Evolutionary conservation across 2,329 filamentous ascomycete species (phyloP).

Genomic region (Aaosphaeria pasadenensis): DNA sequence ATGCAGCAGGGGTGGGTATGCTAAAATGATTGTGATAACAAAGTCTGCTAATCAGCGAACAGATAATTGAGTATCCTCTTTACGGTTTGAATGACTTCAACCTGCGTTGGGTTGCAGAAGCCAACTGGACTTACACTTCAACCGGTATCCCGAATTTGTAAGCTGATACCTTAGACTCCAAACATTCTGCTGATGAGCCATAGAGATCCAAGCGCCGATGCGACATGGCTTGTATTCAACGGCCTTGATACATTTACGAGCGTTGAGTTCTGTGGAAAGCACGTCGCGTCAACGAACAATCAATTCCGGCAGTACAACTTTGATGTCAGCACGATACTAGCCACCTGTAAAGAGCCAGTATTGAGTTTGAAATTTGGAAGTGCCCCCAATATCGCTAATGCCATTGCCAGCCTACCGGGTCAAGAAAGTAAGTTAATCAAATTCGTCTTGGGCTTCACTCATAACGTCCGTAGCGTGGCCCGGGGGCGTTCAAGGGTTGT

Average conservation of each 20-base stretch:
- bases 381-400: conserved; percentile 52
- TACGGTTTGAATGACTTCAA: conserved; percentile 59
- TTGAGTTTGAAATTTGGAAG: conserved; percentile 57
- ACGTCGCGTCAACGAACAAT: conserved; percentile 58
- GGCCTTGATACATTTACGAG: conserved; percentile 61
- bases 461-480: conserved; percentile 46
- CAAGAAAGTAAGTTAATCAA: conserved; percentile 40
- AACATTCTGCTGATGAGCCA: neutral
- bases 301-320: conserved; percentile 63
- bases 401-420: conserved; percentile 50
- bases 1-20: conserved; percentile 33
- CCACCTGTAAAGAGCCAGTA: conserved; percentile 40
- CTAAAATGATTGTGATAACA: neutral
- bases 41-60: conserved; percentile 2
- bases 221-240: conserved; percentile 59
- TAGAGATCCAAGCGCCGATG: conserved; percentile 27
- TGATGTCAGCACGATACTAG: conserved; percentile 50
- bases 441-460: neutral
- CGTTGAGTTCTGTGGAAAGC: conserved; percentile 53
- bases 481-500: conserved; percentile 44
- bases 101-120: conserved; percentile 56
- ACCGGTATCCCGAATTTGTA: conserved; percentile 34
- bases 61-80: conserved; percentile 54
- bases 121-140: conserved; percentile 62
- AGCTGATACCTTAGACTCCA: neutral